Evolutionary conservation across 2,329 filamentous ascomycete genomes (phyloP).

Genomic region (Ceratocystis cubensis): DNA sequence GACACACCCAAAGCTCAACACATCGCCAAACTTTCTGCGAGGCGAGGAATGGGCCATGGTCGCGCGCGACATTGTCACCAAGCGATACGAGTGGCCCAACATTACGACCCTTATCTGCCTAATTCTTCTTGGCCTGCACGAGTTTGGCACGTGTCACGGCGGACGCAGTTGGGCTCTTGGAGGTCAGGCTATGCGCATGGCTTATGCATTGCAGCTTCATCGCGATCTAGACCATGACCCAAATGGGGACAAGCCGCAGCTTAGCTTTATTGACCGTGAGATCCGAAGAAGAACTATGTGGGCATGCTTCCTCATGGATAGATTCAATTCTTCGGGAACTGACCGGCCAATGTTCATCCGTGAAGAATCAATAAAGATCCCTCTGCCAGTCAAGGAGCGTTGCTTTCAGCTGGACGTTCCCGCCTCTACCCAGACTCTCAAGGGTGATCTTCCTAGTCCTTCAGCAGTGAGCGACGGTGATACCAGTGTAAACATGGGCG

Average conservation of each 20-base stretch:
- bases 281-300: slow-evolving; percentile 93
- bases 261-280: slow-evolving; percentile 86
- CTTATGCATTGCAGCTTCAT: slow-evolving; percentile 87
- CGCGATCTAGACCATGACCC: slow-evolving; percentile 80
- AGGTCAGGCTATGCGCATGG: slow-evolving; percentile 92
- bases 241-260: slow-evolving; percentile 34
- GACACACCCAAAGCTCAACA: slow-evolving; percentile 66
- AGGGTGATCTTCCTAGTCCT: slow-evolving; percentile 54
- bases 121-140: slow-evolving; percentile 76
- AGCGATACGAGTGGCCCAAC: slow-evolving; percentile 85
- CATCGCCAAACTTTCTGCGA: slow-evolving; percentile 64
- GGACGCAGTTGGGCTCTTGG: slow-evolving; percentile 92
- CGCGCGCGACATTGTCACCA: slow-evolving; percentile 76
- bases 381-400: slow-evolving; percentile 79
- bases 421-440: slow-evolving; percentile 70
- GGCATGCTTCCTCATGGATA: slow-evolving; percentile 95
- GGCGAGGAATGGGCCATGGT: slow-evolving; percentile 84
- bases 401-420: slow-evolving; percentile 86
- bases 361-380: slow-evolving; percentile 78
- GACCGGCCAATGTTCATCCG: slow-evolving; percentile 84
- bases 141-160: slow-evolving; percentile 94
- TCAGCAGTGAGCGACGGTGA: slow-evolving; percentile 47
- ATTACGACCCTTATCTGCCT: slow-evolving; percentile 91
- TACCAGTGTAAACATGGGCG: slow-evolving; percentile 72
- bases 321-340: slow-evolving; percentile 91